phyloP scores from a whole-genome alignment of 495 filamentous ascomycete genomes.

The Lasiosphaeria hispida region DNA sequence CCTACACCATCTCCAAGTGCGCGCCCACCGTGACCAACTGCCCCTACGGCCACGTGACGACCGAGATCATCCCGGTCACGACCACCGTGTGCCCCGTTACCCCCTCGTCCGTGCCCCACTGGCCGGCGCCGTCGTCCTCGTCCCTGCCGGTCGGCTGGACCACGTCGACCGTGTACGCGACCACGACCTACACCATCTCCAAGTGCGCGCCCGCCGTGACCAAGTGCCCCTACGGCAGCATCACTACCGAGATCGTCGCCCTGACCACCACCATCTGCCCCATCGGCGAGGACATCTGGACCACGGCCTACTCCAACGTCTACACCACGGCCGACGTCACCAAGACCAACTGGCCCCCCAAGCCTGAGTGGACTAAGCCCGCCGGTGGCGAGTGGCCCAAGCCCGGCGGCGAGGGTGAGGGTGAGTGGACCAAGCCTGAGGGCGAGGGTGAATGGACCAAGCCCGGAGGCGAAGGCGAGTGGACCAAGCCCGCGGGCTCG shows the following conservation, averaged over 20 bases:
- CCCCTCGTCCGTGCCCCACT: background rate
- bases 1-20: conserved; percentile 58
- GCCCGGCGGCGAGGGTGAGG: background rate
- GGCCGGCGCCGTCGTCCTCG: background rate
- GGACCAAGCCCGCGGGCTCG: background rate
- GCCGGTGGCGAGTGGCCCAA: background rate
- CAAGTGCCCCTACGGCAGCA: background rate
- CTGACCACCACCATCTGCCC: background rate
- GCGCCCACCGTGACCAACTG: conserved; percentile 58
- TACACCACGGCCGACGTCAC: background rate
- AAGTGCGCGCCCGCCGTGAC: background rate
- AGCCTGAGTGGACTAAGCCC: background rate
- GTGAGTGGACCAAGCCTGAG: background rate
- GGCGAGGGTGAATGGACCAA: too few relatives aligned
- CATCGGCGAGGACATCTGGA: background rate
- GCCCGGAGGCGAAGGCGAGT: background rate
- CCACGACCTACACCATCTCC: background rate
- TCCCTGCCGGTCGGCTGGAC: background rate
- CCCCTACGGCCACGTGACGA: conserved; percentile 54
- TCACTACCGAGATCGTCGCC: conserved; percentile 1
- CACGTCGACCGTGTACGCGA: background rate
- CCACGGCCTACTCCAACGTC: too few relatives aligned
- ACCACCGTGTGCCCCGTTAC: conserved; percentile 59
- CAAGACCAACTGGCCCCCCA: background rate
- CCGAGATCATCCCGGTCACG: conserved; percentile 54